Evolutionary conservation across 2,329 filamentous ascomycete species (phyloP).

Genomic region (Talaromyces sp.): DNA sequence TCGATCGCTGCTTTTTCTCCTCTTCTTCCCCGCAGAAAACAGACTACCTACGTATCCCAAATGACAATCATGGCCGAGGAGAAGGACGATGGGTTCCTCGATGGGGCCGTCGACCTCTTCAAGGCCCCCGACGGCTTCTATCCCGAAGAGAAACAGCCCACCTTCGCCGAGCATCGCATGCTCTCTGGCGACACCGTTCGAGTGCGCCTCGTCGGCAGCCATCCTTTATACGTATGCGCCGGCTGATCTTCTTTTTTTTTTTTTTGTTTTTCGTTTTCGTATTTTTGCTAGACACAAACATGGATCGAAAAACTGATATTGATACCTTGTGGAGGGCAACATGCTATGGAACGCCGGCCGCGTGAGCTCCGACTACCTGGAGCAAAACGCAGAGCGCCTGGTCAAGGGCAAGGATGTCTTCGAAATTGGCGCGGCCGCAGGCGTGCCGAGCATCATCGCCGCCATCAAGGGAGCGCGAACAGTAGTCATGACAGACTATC

Average conservation of each 20-base stretch:
- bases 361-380: slow-evolving; percentile 72
- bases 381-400: slow-evolving; percentile 57
- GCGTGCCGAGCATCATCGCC: slow-evolving; percentile 74
- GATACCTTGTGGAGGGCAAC: slow-evolving; percentile 57
- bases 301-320: slow-evolving; percentile 13
- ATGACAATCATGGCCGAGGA: not conserved
- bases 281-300: not conserved
- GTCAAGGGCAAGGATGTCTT: slow-evolving; percentile 69
- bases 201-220: slow-evolving; percentile 78
- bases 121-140: slow-evolving; percentile 78
- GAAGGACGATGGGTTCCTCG: slow-evolving; percentile 28
- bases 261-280: not conserved
- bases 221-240: slow-evolving; percentile 69
- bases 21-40: not conserved
- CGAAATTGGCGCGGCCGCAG: slow-evolving; percentile 84
- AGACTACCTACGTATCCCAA: not conserved
- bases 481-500: slow-evolving; percentile 80
- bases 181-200: slow-evolving; percentile 60
- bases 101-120: slow-evolving; percentile 55
- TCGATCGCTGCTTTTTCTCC: not conserved
- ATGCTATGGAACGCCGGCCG: slow-evolving; percentile 87
- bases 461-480: slow-evolving; percentile 65
- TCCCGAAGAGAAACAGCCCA: slow-evolving; percentile 70
- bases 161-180: slow-evolving; percentile 67
- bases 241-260: slow-evolving; percentile 3